Conservation (phyloP, 768 basidiomycete genomes). For the Lactarius pseudohatsudake region DNA sequence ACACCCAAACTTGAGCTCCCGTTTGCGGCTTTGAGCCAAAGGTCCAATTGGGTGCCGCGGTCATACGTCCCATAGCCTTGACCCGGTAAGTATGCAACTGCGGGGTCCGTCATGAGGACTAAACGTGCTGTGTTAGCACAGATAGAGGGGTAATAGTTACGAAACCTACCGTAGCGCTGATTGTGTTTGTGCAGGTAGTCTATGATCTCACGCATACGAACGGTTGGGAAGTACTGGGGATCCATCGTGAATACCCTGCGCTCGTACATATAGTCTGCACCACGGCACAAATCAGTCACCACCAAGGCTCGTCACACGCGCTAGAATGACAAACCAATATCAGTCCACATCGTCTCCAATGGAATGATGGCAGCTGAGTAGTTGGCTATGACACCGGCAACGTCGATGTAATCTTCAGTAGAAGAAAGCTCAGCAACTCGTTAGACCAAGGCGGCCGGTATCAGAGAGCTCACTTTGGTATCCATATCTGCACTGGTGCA, state of each 20-base stretch:
- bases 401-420: conserved; percentile 55
- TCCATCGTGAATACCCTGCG: conserved; percentile 71
- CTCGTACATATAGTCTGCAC: conserved; percentile 63
- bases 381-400: conserved; percentile 59
- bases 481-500: conserved; percentile 74
- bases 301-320: not conserved
- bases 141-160: not conserved
- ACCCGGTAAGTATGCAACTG: conserved; percentile 52
- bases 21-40: conserved; percentile 64
- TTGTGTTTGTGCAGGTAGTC: conserved; percentile 56
- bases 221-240: conserved; percentile 63
- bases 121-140: not conserved
- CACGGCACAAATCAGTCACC: not conserved
- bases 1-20: conserved; percentile 56
- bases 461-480: conserved; percentile 49
- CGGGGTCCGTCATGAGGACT: conserved; percentile 78
- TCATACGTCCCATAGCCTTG: conserved; percentile 53
- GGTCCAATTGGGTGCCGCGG: conserved; percentile 50
- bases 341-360: conserved; percentile 79
- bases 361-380: conserved; percentile 64
- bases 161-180: conserved; percentile 55
- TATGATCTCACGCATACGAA: conserved; percentile 65
- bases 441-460: not conserved
- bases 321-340: conserved; percentile 49
- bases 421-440: not conserved